Base-by-base conservation (phyloP, 805 yeast genomes). In the Cyberlindnera amylophila region DNA sequence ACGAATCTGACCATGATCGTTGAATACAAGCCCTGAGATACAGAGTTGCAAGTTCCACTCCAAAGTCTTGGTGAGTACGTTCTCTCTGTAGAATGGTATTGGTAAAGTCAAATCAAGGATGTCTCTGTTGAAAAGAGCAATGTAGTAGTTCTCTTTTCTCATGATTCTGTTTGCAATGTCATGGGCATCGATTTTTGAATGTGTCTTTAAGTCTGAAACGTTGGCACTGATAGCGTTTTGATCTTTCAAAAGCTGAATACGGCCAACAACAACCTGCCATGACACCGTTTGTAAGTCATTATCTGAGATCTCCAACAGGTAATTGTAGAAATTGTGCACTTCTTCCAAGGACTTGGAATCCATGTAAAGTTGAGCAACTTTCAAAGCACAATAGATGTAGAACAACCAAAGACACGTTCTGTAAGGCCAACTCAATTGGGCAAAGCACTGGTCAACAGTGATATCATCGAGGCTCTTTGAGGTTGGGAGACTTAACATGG, bases 11-110 rank as follows among this genome's bases (percentile, higher is more conserved):
- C 98, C 98, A 29, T 81, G 75, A 24, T 77, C 77, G 56, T 85
- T 86, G 66, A 93, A 93, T 0, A 85, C 81, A 61, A 79, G 90
- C 45, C 93, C 96, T 58, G 86, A 75, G 12, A 93, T 77, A 58
- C 98, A 91, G 17, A 93, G 67, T 53, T 86, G 86, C 43, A 93
- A 69, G 60, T 91, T 91, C 98, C 98, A 93, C 56, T 93, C 99
- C 50, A 93, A 65, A 2, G 96, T 88, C 51, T 84, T 82, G 0
- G 99, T 91, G 24, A 93, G 66, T 11, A 73, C 65, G 34, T 63
- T 66, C 5, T 64, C 56, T 12, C 64, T 62, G 27, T 66, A 63
- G 4, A 70, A 58, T 0, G 82, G 80, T 3, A 78, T 48, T 1
- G 82, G 79, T 14, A 88, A 59, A 0, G 84, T 71, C 18, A 86